Base-by-base conservation (phyloP, 371 early-diverging fungal species). In the Choanephora cucurbitarum region DNA sequence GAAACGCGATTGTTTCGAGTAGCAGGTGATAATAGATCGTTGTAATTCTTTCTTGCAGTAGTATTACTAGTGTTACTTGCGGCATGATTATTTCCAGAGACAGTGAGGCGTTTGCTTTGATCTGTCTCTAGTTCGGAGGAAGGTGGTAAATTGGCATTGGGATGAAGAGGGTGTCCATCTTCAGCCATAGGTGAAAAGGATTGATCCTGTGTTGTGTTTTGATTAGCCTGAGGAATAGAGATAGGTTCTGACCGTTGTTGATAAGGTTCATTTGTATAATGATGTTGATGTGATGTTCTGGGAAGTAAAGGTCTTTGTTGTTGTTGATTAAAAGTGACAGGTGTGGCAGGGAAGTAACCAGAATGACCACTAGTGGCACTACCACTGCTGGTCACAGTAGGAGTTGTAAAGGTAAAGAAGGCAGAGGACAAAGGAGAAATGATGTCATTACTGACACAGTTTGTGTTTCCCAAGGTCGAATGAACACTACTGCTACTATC, bases 401-500 rank as follows among this genome's bases (percentile, higher is more conserved):
- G 49, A 13, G 55, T 55, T 14, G 45, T 42, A 45, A 54, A 54
- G 17, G 60, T 33, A n/a, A 19, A 44, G 24, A 49, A 57, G 5
- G 40, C 33, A 21, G 59, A 48, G 8, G 58, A 45, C 9, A 61
- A 10, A 1, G 62, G 56, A 0, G 62, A 55, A 18, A 44, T 43
- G 31, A 42, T 31, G 24, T 62, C 62, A 44, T 46, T 52, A 33
- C 39, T 37, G 0, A 33, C 32, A 46, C 3, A 37, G 14, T 37
- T 37, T 3, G 37, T 45, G 5, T 34, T 28, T 5, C 56, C 61
- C 7, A 52, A 32, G 31, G 48, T 23, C 0, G 72, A 72, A 22
- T 64, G 56, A 6, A 69, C 53, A 32, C 69, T 68, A 9, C 63
- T 52, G 21, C 68, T 72, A 23, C 71, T 70, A 44, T 76, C 76